phyloP scores from a whole-genome alignment of 495 filamentous ascomycete genomes.

The Penicillium robsamsonii region DNA sequence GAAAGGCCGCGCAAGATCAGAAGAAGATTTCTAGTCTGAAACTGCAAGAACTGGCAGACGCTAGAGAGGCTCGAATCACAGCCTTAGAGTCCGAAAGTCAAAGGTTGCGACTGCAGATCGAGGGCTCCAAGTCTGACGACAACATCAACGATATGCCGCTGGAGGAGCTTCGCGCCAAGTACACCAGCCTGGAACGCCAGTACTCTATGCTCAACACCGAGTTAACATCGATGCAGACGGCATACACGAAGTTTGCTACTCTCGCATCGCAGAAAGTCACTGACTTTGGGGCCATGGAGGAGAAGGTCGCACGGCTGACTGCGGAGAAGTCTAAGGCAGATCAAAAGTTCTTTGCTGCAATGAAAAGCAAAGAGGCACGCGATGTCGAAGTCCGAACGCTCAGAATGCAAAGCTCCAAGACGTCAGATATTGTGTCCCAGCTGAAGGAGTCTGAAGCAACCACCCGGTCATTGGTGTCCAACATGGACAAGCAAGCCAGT shows the following conservation, averaged over 20 bases:
- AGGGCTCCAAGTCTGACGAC: slow-evolving; percentile 41
- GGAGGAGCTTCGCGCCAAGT: slow-evolving; percentile 72
- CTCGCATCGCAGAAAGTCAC: slow-evolving; percentile 83
- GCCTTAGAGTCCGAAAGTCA: slow-evolving; percentile 80
- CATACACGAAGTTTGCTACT: slow-evolving; percentile 80
- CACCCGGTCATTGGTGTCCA: slow-evolving; percentile 62
- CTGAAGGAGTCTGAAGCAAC: slow-evolving; percentile 81
- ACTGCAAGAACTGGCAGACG: slow-evolving; percentile 72
- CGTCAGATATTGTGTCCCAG: slow-evolving; percentile 87
- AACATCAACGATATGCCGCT: slow-evolving; percentile 45
- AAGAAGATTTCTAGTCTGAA: slow-evolving; percentile 65
- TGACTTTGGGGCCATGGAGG: slow-evolving; percentile 71
- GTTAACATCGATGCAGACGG: slow-evolving; percentile 77
- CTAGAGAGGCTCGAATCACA: slow-evolving; percentile 69
- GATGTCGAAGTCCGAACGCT: slow-evolving; percentile 73
- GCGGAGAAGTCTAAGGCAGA: slow-evolving; percentile 95
- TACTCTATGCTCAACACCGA: slow-evolving; percentile 83
- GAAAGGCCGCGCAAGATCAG: slow-evolving; percentile 74
- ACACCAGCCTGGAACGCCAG: slow-evolving; percentile 69
- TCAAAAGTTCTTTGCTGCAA: slow-evolving; percentile 93
- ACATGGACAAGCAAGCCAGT: slow-evolving; percentile 83
- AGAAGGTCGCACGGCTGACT: slow-evolving; percentile 66
- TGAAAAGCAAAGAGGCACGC: slow-evolving; percentile 86
- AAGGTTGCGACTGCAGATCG: slow-evolving; percentile 58
- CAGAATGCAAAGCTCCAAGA: slow-evolving; percentile 78